These are phyloP conservation scores for Puccinellia tenuiflora DNA, from an alignment of 176 grass and related monocot species.

Conservation along the genomic window DNA sequence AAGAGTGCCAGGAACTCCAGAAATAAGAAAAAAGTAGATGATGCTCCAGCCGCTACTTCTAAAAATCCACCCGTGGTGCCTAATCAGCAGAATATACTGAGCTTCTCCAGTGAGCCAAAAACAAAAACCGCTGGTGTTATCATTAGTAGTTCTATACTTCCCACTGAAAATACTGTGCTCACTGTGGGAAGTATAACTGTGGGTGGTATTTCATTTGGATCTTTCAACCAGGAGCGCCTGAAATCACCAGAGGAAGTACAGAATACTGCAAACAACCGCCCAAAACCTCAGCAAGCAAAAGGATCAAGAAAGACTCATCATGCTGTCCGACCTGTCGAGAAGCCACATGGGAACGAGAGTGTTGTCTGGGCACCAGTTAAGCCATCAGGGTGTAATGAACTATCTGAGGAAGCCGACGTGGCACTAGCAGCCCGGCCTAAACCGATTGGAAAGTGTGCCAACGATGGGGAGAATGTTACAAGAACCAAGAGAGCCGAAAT, in stretches of 20 bases:
- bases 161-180: conserved; percentile 38
- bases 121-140: conserved; percentile 36
- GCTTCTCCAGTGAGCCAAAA: conserved; percentile 32
- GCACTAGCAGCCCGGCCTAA: conserved; percentile 7
- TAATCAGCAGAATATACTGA: conserved; percentile 31
- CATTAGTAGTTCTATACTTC: conserved; percentile 53
- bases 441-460: conserved; percentile 29
- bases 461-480: conserved; percentile 43
- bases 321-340: conserved; percentile 42
- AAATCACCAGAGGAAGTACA: conserved; percentile 41
- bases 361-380: conserved; percentile 80
- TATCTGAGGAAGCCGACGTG: conserved; percentile 43
- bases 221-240: conserved; percentile 32
- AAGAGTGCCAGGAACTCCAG: conserved; percentile 53
- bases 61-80: conserved; percentile 20
- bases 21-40: conserved; percentile 80
- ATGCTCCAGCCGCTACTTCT: conserved; percentile 31
- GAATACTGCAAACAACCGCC: conserved; percentile 32
- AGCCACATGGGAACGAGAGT: conserved; percentile 54
- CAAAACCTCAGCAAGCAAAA: conserved; percentile 61
- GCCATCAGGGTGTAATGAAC: conserved; percentile 41
- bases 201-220: conserved; percentile 31
- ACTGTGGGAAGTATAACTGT: conserved; percentile 44
- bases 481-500: conserved; percentile 94
- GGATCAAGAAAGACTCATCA: conserved; percentile 65